Evolutionary conservation across 2,329 filamentous ascomycete genomes (phyloP).

Genomic region (Botrytis elliptica): DNA sequence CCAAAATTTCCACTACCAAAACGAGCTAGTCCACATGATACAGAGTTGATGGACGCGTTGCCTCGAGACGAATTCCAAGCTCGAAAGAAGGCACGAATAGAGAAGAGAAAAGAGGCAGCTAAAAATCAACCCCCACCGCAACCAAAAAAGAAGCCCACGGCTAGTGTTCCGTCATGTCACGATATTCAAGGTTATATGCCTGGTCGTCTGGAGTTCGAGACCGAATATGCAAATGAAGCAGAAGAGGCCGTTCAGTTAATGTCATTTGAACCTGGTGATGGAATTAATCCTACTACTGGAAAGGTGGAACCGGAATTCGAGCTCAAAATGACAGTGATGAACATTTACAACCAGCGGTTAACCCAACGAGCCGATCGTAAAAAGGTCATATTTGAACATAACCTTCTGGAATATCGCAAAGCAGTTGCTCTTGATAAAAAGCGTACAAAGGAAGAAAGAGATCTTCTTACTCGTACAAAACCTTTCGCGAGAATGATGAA

Average conservation of each 20-base stretch:
- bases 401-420: constrained; percentile 88
- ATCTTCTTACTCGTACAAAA: constrained; percentile 88
- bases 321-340: constrained; percentile 95
- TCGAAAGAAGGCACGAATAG: constrained; percentile 88
- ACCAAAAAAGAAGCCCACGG: constrained; percentile 93
- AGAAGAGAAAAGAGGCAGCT: constrained; percentile 82
- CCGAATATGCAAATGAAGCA: constrained; percentile 94
- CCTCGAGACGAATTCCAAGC: constrained; percentile 91
- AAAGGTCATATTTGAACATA: constrained; percentile 95
- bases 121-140: constrained; percentile 80
- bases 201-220: constrained; percentile 94
- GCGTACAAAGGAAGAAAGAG: constrained; percentile 90
- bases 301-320: constrained; percentile 95
- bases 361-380: constrained; percentile 92
- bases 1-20: constrained; percentile 82
- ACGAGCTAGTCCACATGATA: constrained; percentile 80
- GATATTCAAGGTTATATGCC: constrained; percentile 99
- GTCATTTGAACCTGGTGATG: constrained; percentile 96
- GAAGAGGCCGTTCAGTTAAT: constrained; percentile 98
- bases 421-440: constrained; percentile 90
- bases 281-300: constrained; percentile 78
- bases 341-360: constrained; percentile 92
- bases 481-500: constrained; percentile 98
- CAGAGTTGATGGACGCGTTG: constrained; percentile 72
- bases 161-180: constrained; percentile 92